Conservation (phyloP, 345 rosid genomes). For the Aquilaria malaccensis region DNA sequence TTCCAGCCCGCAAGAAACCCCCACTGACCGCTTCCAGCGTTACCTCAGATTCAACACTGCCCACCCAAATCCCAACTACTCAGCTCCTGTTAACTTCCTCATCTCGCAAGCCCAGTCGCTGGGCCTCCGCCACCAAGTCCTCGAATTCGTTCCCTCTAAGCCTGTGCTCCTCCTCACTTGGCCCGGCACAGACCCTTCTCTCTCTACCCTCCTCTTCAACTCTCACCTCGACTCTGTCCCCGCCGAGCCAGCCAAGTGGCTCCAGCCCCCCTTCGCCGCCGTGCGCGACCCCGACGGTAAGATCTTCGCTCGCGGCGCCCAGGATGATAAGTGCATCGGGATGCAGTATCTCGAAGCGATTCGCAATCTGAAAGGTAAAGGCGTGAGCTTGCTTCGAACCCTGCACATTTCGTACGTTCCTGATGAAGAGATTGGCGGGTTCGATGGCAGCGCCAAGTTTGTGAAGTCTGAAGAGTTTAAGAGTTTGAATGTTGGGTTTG, state of each 20-base stretch:
- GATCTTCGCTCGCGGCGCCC: conserved; percentile 83
- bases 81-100: conserved; percentile 53
- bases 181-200: conserved; percentile 63
- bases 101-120: conserved; percentile 42
- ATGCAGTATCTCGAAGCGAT: conserved; percentile 81
- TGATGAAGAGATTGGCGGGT: conserved; percentile 83
- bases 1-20: conserved; percentile 24
- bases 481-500: conserved; percentile 71
- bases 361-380: conserved; percentile 38
- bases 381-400: conserved; percentile 49
- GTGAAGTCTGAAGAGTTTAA: conserved; percentile 47
- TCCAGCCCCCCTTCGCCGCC: conserved; percentile 79
- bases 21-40: conserved; percentile 49
- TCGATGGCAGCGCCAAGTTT: conserved; percentile 54
- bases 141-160: conserved; percentile 46
- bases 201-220: conserved; percentile 70
- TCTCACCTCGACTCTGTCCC: conserved; percentile 97
- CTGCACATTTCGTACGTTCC: conserved; percentile 64
- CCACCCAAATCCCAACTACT: conserved; percentile 78
- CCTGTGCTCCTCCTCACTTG: conserved; percentile 64
- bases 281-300: conserved; percentile 40
- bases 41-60: conserved; percentile 73
- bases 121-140: conserved; percentile 32
- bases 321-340: conserved; percentile 82
- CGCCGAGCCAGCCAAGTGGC: conserved; percentile 72